phyloP scores from a whole-genome alignment of 192 early-diverging fungal genomes.

The Phycomyces blakesleeanus region DNA sequence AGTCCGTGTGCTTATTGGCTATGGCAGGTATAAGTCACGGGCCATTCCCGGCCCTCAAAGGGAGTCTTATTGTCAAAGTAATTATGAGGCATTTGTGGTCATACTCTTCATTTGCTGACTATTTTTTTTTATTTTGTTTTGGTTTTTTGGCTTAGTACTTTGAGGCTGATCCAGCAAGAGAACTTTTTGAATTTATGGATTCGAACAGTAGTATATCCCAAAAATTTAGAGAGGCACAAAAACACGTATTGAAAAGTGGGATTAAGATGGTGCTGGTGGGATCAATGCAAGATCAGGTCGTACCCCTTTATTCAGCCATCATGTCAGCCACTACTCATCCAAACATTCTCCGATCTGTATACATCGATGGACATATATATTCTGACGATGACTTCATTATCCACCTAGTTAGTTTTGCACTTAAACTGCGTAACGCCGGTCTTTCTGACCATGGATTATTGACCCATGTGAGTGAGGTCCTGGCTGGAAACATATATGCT shows the following conservation, averaged over 20 bases:
- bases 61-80: constrained; percentile 76
- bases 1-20: constrained; percentile 75
- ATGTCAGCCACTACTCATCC: constrained; percentile 66
- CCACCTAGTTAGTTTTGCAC: constrained; percentile 80
- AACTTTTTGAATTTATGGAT: constrained; percentile 94
- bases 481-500: constrained; percentile 85
- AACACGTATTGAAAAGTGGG: constrained; percentile 60
- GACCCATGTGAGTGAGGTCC: constrained; percentile 80
- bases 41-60: constrained; percentile 78
- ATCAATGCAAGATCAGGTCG: constrained; percentile 94
- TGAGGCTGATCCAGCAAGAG: constrained; percentile 84
- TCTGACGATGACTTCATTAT: constrained; percentile 83
- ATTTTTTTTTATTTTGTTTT: background rate
- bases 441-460: constrained; percentile 83
- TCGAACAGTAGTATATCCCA: constrained; percentile 62
- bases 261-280: constrained; percentile 74
- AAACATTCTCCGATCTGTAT: constrained; percentile 83
- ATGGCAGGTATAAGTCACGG: constrained; percentile 95
- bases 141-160: constrained; percentile 52
- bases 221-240: constrained; percentile 69
- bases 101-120: background rate
- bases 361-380: constrained; percentile 87
- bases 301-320: constrained; percentile 81
- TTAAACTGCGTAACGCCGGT: constrained; percentile 84
- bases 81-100: background rate